These are phyloP conservation scores for Penicillium subrubescens DNA, from an alignment of 495 filamentous ascomycete genomes.

Conservation along the genomic window DNA sequence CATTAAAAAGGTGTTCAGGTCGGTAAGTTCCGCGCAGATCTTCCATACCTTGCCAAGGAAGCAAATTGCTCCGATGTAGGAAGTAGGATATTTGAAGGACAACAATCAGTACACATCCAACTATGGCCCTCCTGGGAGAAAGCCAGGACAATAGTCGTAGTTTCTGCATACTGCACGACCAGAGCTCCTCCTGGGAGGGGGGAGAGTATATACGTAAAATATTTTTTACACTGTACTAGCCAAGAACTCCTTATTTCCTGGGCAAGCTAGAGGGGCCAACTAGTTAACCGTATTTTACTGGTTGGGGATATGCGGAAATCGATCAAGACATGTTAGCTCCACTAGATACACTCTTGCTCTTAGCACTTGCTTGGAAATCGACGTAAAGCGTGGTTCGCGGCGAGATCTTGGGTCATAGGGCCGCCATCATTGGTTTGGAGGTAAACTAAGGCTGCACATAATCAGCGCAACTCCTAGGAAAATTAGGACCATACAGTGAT, in stretches of 20 bases:
- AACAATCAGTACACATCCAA: background rate
- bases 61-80: background rate
- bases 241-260: constrained; percentile 1
- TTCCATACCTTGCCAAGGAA: background rate
- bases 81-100: background rate
- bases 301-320: background rate
- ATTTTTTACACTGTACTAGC: background rate
- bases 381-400: background rate
- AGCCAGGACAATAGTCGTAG: background rate
- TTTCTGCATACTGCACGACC: background rate
- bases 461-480: background rate
- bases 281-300: background rate
- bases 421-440: background rate
- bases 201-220: background rate
- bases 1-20: background rate
- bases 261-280: background rate
- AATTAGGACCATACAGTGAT: background rate
- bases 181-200: background rate
- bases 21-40: background rate
- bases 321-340: background rate
- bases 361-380: background rate
- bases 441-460: background rate
- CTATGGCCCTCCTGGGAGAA: background rate
- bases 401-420: background rate
- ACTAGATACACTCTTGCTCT: background rate